Base-by-base conservation (phyloP, 208 protist species). In the Trypanosomatidae sp. region DNA sequence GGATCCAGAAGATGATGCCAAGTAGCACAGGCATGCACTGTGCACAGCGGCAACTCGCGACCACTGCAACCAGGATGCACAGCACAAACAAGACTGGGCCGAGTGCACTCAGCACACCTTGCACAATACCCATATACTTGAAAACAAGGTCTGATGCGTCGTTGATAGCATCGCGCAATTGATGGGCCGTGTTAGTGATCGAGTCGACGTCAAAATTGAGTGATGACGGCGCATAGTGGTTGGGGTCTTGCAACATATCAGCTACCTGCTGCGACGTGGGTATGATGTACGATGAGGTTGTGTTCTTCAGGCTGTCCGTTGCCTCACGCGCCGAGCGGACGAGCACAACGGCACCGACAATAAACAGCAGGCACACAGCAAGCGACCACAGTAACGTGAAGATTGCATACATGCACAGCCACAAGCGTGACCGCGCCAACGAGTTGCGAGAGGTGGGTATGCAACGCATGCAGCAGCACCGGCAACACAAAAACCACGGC, bases 381-480 rank as follows among this genome's bases (percentile, higher is more conserved):
- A 60, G 70, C 21, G 69, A 58, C 38, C 61, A 60, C 10, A 85
- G 50, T 3, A 84, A 45, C 22, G 60, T 38, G 22, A 73, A 60
- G 33, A 71, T 40, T 19, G 74, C 69, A 68, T 60, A 81, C 65
- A 89, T 80, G 74, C 72, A 86, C 39, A 82, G 55, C 42, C 45
- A 69, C 51, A 64, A 80, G 26, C 62, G 66, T 13, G 56, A 40
- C 16, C 59, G 38, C 23, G 43, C 42, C 21, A 42, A 41, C 25
- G 43, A 44, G 38, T 44, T 19, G 27, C 45, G 37, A 22, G 32
- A 53, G 30, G 60, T 53, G 18, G 66, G 24, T 43, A 53, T 37
- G 28, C 57, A 80, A 25, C 33, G 19, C n/a, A 41, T 21, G 23
- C 58, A 58, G 43, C 69, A 77, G 63, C 62, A 77, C 22, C 58